Evolutionary conservation across 345 rosid species (phyloP), one percentile per base, ranked within the genome.

Genomic region (Eucalyptus pauciflora): DNA sequence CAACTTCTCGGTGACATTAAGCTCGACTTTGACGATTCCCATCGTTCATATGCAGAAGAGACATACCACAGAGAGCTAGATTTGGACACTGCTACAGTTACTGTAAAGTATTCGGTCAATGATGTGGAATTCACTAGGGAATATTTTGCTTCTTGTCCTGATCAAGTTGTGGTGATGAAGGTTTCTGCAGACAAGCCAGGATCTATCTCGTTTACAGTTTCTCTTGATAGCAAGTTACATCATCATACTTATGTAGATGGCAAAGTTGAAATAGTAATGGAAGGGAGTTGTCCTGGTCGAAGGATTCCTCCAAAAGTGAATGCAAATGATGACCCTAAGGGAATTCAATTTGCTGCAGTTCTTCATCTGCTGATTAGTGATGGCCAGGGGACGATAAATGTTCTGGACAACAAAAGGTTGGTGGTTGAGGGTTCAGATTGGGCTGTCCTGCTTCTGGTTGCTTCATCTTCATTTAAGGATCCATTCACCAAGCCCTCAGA

Each of bases 1-100:
- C 99, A 95, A 92, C 91, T 95, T 71, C 96, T 98, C 87, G 98
- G 99, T 52, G 99, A 98, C 93, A 92, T 98, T 87, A 94, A 93
- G 92, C 89, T 97, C 85, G 94, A 96, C 87, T 98, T 98, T 89
- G 96, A 94, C 80, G 94, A 94, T 86, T 96, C 97, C 3, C 99
- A 98, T 93, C 94, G 89, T 85, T 92, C 90, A 86, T 97, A 94
- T 93, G 89, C 85, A 50, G 93, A 93, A 90, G 94, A 89, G n/a
- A 94, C 98, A 52, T 97, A 98, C 76, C 92, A 12, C 50, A 95
- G 99, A 90, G 98, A 98, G 92, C 96, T 98, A 20, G 98, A 98
- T 91, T 93, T 98, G 89, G 95, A 97, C 88, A 95, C 97, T 50
- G 98, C 99, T 83, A 93, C 94, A 27, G 96, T 94, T 45, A 93